These are phyloP conservation scores for Tremellales sp. DNA, from an alignment of 1,284 basidiomycete genomes.

Conservation along the genomic window DNA sequence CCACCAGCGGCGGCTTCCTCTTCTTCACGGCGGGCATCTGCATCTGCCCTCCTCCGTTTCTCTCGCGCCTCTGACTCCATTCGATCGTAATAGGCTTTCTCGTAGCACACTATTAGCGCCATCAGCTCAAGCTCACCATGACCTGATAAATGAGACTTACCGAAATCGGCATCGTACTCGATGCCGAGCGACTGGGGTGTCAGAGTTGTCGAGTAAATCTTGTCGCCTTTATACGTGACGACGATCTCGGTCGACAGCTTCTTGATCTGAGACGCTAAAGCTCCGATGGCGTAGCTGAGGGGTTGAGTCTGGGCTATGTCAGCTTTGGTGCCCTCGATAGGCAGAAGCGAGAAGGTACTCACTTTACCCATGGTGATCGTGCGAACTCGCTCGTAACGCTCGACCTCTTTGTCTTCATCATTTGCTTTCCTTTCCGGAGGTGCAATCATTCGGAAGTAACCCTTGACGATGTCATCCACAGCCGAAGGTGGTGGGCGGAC, in stretches of 20 bases:
- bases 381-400: background rate
- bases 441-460: background rate
- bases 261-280: background rate
- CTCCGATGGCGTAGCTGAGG: background rate
- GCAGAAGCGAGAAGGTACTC: too few species aligned
- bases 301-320: background rate
- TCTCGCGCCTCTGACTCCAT: too few species aligned
- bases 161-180: background rate
- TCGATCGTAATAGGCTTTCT: background rate
- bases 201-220: background rate
- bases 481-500: background rate
- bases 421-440: background rate
- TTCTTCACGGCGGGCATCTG: background rate
- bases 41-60: too few species aligned
- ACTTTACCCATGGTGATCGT: background rate
- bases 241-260: background rate
- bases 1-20: background rate
- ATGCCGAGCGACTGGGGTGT: background rate
- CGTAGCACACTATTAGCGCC: background rate
- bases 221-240: background rate
- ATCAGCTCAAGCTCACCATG: background rate
- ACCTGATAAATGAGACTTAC: background rate
- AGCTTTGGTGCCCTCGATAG: background rate
- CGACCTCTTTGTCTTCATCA: background rate
- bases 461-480: background rate